Evolutionary conservation across 2,329 filamentous ascomycete genomes (phyloP), one percentile per base, ranked within the genome.

Genomic region (Hyphodiscus sp.): DNA sequence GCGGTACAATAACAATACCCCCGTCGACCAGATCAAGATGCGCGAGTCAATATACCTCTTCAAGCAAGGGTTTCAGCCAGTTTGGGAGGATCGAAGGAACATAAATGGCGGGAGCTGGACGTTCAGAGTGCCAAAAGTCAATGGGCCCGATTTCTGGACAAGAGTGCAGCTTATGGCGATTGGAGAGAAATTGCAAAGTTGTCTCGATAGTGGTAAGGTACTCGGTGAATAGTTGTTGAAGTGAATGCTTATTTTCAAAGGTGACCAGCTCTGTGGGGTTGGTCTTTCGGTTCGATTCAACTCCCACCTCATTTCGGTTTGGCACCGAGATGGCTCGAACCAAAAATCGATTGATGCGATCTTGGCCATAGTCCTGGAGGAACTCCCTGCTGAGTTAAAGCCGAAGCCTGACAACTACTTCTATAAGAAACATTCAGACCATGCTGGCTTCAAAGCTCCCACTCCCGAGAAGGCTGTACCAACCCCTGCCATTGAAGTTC

Each of bases 381-480:
- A 88, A 60, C 75, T 96, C 29, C 86, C 86, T 6, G 73, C 78
- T 1, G 87, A 94, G 67, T 73, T 95, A 61, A 77, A 77, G 54
- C 89, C 89, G 41, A 87, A 86, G 73, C 66, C 79, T 46, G 81
- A 85, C 55, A 82, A 81, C 68, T 91, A 88, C 73, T 85, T 84
- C 70, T 96, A 96, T 75, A 94, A 94, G 76, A 88, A 86, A 70
- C 92, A 97, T 74, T 82, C 84, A 44, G 90, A 95, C 69, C 91
- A 96, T 71, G 83, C 85, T 53, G 89, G 88, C 15, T 96, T 91
- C 74, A 83, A 86, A 65, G 79, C 76, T 1, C 80, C 82, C 18
- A 62, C 59, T 7, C 59, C 58, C 9, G 55, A 57, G 6, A 62
- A 64, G 30, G 53, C 56, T 8, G 53, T 42, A 15, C 56, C 64